Evolutionary conservation across 2,329 filamentous ascomycete species (phyloP), one percentile per base, ranked within the genome.

Genomic region (Arthrinium phaeospermum): DNA sequence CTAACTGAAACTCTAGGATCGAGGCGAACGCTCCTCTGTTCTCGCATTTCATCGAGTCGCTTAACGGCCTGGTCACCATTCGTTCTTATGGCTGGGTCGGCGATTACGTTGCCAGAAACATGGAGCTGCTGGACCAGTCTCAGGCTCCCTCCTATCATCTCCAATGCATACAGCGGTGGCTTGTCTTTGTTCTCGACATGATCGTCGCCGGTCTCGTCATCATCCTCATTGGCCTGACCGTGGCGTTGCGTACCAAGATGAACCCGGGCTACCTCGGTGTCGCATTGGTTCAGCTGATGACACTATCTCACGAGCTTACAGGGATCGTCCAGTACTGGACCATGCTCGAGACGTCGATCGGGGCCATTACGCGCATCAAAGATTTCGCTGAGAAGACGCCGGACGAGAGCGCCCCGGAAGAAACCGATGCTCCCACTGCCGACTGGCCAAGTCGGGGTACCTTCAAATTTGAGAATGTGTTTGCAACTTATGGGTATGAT

Each of bases 81-180:
- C 68, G 68, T 13, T 57, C 68, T 19, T 70, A 51, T 37, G 46
- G 46, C 13, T 70, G 68, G 68, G 37, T 27, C 6, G 47, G 34
- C 22, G 47, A 16, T 3, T 70, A 70, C 14, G 37, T 44, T 19
- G 19, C 46, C 24, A 70, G 41, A n/a, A 70, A 70, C 49, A 51
- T 51, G 46, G 16, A 57, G 30, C 34, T 98, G n/a, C 68, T 81
- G 12, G 76, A 80, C 57, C 70, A 70, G 8, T 78, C 77, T 10
- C 80, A 82, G 68, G 74, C 75, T 41, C 77, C 81, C 10, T 78
- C 74, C 27, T 82, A 82, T 70, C 78, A 81, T 5, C 75, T 82
- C 1, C 75, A 75, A 12, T 76, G 75, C n/a, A 74, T 80, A 10
- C 81, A 82, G 67, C 70, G 77, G 37, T 82, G 81, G 80, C 74